Evolutionary conservation across 2,329 filamentous ascomycete genomes (phyloP), one percentile per base, ranked within the genome.

Genomic region (Pseudogymnoascus sp.): DNA sequence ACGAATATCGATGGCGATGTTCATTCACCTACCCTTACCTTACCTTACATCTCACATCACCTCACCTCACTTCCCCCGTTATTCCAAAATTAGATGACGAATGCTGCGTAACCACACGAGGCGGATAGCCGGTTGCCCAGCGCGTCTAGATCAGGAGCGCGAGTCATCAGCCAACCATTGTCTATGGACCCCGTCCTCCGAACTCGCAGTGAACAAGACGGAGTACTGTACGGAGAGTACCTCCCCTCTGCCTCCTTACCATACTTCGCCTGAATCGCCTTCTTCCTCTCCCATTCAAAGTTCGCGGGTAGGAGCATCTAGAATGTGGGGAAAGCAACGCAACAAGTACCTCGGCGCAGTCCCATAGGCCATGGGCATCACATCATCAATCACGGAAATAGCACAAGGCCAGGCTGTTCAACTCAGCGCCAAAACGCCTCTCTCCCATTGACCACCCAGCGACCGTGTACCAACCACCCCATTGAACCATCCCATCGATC

Each of bases 41-140:
- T 18, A 3, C 47, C 11, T 31, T 18, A 12, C 26, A 34, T 11
- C 11, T 18, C 51, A 5, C 29, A 1, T 29, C 29, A 31, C 8
- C 29, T 31, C 29, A 31, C 29, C 21, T 21, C 5, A 23, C 23
- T 23, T 23, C 23, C 23, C 7, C 14, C 51, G 34, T 34, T 16
- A 31, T 34, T 34, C 51, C 51, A 34, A 57, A 57, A 34, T 57
- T 57, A 57, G 51, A 57, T 57, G 51, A 57, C 51, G 51, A 57
- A 34, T 14, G 51, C 29, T 57, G 51, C 29, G 29, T 57, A 57
- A 57, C 51, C 51, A 57, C 51, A 34, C 29, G n/a, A 57, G 29
- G 51, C 51, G 51, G 29, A 57, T 57, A 57, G 23, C 51, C 51
- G 51, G 29, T 10, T 10, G 29, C 51, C 45, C 51, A 57, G 51